These are phyloP conservation scores for Rhododendron simsii DNA, from an alignment of 148 eudicot species.

Conservation along the genomic window DNA sequence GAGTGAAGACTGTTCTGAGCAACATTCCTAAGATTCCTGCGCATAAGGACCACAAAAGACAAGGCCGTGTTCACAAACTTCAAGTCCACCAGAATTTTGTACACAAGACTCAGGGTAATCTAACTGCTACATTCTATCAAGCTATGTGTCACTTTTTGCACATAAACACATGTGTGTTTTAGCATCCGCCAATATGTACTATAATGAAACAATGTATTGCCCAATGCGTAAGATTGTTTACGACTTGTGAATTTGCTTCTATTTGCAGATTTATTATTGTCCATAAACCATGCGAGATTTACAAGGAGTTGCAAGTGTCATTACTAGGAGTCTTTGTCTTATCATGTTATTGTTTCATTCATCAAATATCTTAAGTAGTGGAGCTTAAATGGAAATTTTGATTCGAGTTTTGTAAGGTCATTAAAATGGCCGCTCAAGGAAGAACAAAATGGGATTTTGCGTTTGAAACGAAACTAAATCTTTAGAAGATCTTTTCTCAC, in stretches of 20 bases:
- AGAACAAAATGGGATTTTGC: too few species aligned
- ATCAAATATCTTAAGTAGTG: too few species aligned
- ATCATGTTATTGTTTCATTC: too few species aligned
- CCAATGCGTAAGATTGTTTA: not conserved
- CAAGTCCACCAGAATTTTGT: not conserved
- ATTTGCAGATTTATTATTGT: not conserved
- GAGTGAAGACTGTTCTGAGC: slow-evolving; percentile 14
- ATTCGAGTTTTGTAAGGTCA: too few species aligned
- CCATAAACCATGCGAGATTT: too few species aligned
- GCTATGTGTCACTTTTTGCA: not conserved
- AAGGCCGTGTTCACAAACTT: not conserved
- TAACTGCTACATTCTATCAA: not conserved
- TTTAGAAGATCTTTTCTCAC: too few species aligned
- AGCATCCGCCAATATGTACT: not conserved
- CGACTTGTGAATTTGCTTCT: not conserved
- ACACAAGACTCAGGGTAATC: not conserved
- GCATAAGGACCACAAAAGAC: slow-evolving; percentile 2
- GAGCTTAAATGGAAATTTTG: too few species aligned
- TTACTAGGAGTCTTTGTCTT: too few species aligned
- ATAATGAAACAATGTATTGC: not conserved
- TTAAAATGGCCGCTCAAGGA: too few species aligned
- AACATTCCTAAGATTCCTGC: slow-evolving; percentile 18
- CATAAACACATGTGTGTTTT: not conserved
- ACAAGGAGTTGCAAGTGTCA: too few species aligned
- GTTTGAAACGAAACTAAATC: too few species aligned